Evolutionary conservation across 352 stramenopile species (phyloP), one percentile per base, ranked within the genome.

Genomic region (Pythium dissimile): DNA sequence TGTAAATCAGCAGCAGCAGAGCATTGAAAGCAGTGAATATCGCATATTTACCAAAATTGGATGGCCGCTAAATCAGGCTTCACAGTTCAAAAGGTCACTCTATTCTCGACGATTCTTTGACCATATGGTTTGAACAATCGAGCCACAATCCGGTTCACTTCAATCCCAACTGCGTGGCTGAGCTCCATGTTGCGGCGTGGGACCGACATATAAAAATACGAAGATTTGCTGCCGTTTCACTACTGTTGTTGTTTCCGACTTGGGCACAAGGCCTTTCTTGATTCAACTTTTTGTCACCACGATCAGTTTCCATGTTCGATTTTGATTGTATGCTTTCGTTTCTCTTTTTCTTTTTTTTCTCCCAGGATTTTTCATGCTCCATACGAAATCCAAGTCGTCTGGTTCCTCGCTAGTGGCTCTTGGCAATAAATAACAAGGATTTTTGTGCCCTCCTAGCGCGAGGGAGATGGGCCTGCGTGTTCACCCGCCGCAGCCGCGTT

Each of bases 41-140:
- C n/a, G n/a, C n/a, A n/a, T n/a, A n/a, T n/a, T n/a, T n/a, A 41
- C 7, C 16, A 41, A 41, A 41, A n/a, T 41, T n/a, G 12, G 34
- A 41, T 5, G 7, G 34, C 12, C 8, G 34, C 34, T 41, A 41
- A 41, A 41, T 41, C 34, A 18, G 34, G 12, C 34, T 18, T 47
- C 41, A 20, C 16, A 8, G 7, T 10, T 45, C 10, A 18, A 53
- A 53, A 54, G 30, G 11, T 6, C 20, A 26, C 21, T 3, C 20
- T 31, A 18, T 42, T 37, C 16, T 37, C 11, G 35, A 10, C 12
- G 39, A 47, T 41, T 37, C 10, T 9, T 50, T 45, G 38, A 59
- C 51, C 51, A 59, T 49, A 37, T 51, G 51, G 51, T 59, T 59
- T 51, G 51, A 59, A 59, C 51, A 49, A 59, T 37, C 35, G 27